These are phyloP conservation scores for Sutorius australiensis DNA, from an alignment of 768 basidiomycete species.

Conservation along the genomic window DNA sequence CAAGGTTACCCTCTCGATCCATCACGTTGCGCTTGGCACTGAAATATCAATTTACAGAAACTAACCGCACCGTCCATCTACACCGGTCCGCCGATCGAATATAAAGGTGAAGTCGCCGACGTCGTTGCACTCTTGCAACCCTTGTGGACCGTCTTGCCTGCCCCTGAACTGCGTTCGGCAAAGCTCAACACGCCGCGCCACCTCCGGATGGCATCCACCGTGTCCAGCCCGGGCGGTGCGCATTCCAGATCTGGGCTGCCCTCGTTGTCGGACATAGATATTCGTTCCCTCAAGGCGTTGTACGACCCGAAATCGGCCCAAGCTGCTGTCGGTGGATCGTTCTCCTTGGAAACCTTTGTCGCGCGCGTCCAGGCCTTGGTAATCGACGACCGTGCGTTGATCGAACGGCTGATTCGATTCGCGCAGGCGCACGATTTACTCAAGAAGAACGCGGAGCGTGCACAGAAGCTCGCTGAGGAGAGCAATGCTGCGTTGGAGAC, in stretches of 20 bases:
- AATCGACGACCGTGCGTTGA: slow-evolving; percentile 77
- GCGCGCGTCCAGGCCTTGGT: slow-evolving; percentile 76
- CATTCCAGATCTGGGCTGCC: slow-evolving; percentile 31
- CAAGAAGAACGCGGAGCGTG: slow-evolving; percentile 89
- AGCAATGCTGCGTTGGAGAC: slow-evolving; percentile 76
- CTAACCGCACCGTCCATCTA: slow-evolving; percentile 20
- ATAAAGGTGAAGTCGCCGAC: slow-evolving; percentile 45
- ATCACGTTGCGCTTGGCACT: background rate
- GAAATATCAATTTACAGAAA: slow-evolving; percentile 18
- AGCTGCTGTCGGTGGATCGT: slow-evolving; percentile 35
- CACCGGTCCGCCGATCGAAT: slow-evolving; percentile 27
- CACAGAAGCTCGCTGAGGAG: slow-evolving; percentile 86
- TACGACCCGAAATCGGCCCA: slow-evolving; percentile 47
- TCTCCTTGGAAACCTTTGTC: slow-evolving; percentile 75
- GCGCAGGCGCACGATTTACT: slow-evolving; percentile 87
- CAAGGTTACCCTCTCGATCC: slow-evolving; percentile 29
- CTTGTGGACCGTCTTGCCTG: slow-evolving; percentile 80
- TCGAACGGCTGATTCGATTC: slow-evolving; percentile 79
- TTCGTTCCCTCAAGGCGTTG: slow-evolving; percentile 78
- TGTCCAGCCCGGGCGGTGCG: slow-evolving; percentile 31
- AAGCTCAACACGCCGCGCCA: slow-evolving; percentile 49
- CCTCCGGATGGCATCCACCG: slow-evolving; percentile 47
- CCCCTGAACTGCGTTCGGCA: slow-evolving; percentile 74
- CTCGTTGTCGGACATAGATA: slow-evolving; percentile 81
- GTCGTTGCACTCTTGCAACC: slow-evolving; percentile 63